A percentile compares a stretch with the other conserved stretches of the same genome.
Evolutionary conservation across 2,329 filamentous ascomycete genomes (phyloP).

Genomic region (Botryotinia narcissicola): DNA sequence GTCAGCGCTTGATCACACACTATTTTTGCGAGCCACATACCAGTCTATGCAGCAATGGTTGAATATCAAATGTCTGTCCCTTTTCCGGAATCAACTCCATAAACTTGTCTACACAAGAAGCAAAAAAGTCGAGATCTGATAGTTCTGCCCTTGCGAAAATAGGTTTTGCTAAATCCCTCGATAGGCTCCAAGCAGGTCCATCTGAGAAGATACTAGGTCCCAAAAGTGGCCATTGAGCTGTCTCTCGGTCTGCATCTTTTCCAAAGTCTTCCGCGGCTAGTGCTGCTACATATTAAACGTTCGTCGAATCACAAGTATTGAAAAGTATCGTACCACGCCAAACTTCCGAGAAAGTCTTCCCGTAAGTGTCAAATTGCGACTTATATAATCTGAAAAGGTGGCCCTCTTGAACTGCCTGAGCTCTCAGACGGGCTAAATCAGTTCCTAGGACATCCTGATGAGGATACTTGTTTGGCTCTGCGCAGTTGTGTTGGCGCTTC

Average conservation of each 20-base stretch:
- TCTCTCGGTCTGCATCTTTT: slow-evolving; percentile 45
- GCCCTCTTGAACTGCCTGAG: slow-evolving; percentile 5
- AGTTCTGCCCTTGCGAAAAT: slow-evolving; percentile 13
- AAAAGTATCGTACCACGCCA: slow-evolving; percentile 3
- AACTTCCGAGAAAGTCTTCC: slow-evolving; percentile 14
- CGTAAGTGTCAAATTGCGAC: slow-evolving; percentile 8
- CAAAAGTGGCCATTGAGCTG: slow-evolving; percentile 38
- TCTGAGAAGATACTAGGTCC: slow-evolving; percentile 16
- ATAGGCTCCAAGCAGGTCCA: slow-evolving; percentile 11
- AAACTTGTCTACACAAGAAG: slow-evolving; percentile 8
- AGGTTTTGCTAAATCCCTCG: slow-evolving; percentile 16
- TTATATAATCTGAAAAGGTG: slow-evolving; percentile 1
- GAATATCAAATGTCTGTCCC: slow-evolving; percentile 13
- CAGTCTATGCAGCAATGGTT: slow-evolving; percentile 6
- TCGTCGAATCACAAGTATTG: slow-evolving; percentile 11
- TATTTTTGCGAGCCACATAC: not conserved
- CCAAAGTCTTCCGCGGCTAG: slow-evolving; percentile 29
- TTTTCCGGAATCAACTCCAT: slow-evolving; percentile 1
- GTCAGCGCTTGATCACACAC: not conserved
- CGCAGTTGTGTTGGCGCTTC: slow-evolving; percentile 4
- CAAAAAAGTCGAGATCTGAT: slow-evolving; percentile 10
- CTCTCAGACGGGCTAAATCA: not conserved
- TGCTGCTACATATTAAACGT: slow-evolving; percentile 13
- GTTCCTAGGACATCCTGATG: not conserved
- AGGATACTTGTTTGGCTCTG: not conserved